Percentiles rank a stretch among this genome's conserved stretches.
Evolutionary conservation across 2,329 filamentous ascomycete genomes (phyloP).

Genomic region (Juglanconis oblonga): DNA sequence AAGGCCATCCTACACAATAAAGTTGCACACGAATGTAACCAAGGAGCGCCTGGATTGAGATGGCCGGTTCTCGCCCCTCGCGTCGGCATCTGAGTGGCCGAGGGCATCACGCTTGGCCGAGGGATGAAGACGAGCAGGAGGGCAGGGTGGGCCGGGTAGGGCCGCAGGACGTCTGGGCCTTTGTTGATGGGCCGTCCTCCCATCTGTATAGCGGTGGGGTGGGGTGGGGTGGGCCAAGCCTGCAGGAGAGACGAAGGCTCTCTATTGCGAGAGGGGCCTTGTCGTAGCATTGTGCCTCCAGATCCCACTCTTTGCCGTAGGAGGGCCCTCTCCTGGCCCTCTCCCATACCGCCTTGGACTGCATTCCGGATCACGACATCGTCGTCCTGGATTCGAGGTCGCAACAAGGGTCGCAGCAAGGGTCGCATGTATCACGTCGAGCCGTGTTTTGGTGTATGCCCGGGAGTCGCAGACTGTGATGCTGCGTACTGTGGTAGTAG

Average conservation of each 20-base stretch:
- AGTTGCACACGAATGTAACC: neutral
- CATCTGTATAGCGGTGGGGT: neutral
- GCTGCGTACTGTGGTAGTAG: no score
- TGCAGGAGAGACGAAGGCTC: neutral
- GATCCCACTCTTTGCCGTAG: neutral
- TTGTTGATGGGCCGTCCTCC: neutral
- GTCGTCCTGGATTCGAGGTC: no score
- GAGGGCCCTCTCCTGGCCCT: neutral
- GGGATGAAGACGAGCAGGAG: no score
- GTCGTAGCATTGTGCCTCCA: neutral
- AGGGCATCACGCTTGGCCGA: neutral
- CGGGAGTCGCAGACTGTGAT: no score
- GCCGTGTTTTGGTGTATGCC: no score
- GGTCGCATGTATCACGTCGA: neutral
- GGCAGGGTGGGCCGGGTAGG: no score
- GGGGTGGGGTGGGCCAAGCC: neutral
- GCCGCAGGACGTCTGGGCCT: no score
- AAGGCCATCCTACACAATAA: neutral
- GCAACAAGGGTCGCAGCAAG: neutral
- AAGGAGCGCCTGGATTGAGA: neutral
- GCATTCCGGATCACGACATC: no score
- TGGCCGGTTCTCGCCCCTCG: slow-evolving; percentile 8
- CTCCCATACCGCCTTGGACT: neutral
- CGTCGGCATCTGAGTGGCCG: neutral
- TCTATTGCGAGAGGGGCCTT: neutral